These are phyloP conservation scores for Bjerkandera adusta DNA, from an alignment of 1,284 basidiomycete genomes.

Conservation along the genomic window DNA sequence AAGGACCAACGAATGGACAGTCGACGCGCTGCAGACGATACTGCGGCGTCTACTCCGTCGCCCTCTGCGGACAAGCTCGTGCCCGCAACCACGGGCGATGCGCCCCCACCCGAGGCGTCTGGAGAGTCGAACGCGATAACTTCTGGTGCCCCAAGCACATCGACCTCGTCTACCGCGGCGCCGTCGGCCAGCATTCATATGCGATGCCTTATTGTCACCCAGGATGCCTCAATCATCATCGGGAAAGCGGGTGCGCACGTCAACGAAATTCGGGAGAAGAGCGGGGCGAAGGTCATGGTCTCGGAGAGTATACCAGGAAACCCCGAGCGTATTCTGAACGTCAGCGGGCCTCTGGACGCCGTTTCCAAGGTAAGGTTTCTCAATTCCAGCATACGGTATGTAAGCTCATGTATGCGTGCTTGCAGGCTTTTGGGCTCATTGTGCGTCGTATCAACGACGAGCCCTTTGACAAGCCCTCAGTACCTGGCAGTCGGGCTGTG, in stretches of 20 bases:
- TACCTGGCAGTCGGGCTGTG: conserved; percentile 96
- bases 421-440: conserved; percentile 95
- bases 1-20: conserved; percentile 64
- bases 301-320: conserved; percentile 97
- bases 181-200: conserved; percentile 85
- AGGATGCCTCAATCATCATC: conserved; percentile 99
- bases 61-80: conserved; percentile 30
- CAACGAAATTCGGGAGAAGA: conserved; percentile 98
- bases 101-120: conserved; percentile 16
- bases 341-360: conserved; percentile 96
- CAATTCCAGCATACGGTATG: not conserved
- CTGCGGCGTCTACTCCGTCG: conserved; percentile 55
- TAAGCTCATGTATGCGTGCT: conserved; percentile 3
- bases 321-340: conserved; percentile 96
- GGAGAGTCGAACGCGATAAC: conserved; percentile 33
- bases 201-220: conserved; percentile 96
- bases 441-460: conserved; percentile 99
- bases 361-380: conserved; percentile 82
- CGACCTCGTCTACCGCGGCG: conserved; percentile 29
- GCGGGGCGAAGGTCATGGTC: conserved; percentile 91
- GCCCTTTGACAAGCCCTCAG: conserved; percentile 95
- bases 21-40: conserved; percentile 46
- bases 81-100: conserved; percentile 21
- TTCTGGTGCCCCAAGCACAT: conserved; percentile 43
- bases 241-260: conserved; percentile 96